Evolutionary conservation across 331 rosid genomes (phyloP).

Genomic region (Dryas integrifolia): DNA sequence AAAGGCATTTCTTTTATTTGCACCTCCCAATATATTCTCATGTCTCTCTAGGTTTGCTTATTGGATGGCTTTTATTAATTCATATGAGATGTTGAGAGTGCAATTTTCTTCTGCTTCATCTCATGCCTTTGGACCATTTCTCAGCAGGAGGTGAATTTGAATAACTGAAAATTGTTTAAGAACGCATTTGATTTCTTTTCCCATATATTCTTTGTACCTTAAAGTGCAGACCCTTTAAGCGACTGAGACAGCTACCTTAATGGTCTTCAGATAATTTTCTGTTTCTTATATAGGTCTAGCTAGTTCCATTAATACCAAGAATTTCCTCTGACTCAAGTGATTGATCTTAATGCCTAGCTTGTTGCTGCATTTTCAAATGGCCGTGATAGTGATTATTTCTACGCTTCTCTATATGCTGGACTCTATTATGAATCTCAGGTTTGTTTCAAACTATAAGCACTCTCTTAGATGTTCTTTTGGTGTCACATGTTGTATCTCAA

Average conservation of each 20-base stretch:
- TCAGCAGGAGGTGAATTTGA: not conserved
- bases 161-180: not conserved
- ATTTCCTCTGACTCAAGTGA: constrained; percentile 13
- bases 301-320: constrained; percentile 12
- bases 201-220: not conserved
- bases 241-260: not conserved
- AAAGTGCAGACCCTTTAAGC: too few species aligned
- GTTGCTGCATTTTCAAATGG: constrained; percentile 71
- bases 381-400: constrained; percentile 58
- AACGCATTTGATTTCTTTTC: not conserved
- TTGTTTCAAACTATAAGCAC: constrained; percentile 17
- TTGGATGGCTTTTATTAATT: not conserved
- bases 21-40: not conserved
- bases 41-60: not conserved
- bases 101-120: not conserved
- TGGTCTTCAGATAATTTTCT: not conserved
- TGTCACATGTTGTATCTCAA: not conserved
- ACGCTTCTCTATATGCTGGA: constrained; percentile 83
- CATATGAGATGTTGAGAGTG: not conserved
- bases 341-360: constrained; percentile 51
- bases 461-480: not conserved
- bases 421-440: constrained; percentile 90
- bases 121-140: not conserved
- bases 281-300: not conserved
- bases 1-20: too few species aligned